Conservation (phyloP, 129 eudicot genomes). For the Flaveria trinervia region DNA sequence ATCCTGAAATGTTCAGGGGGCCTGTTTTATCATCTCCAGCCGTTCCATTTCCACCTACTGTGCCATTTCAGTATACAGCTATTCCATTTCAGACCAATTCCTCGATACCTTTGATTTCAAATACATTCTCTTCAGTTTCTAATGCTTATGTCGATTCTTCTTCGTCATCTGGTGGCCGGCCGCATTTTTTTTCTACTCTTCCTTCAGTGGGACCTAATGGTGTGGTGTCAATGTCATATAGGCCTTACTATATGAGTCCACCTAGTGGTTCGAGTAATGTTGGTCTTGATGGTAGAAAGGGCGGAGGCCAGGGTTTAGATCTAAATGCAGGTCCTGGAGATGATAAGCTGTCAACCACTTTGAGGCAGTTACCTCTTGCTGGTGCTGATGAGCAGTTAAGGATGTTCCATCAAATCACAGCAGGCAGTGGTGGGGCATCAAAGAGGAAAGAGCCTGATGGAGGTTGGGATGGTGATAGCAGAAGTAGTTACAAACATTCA, state of each 20-base stretch:
- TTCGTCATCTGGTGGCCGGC: constrained; percentile 57
- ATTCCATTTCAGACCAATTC: constrained; percentile 68
- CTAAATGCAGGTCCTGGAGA: constrained; percentile 85
- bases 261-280: constrained; percentile 55
- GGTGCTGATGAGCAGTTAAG: constrained; percentile 66
- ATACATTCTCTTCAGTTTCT: constrained; percentile 62
- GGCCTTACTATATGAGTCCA: constrained; percentile 56
- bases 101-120: constrained; percentile 59
- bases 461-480: constrained; percentile 69
- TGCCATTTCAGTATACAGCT: constrained; percentile 64
- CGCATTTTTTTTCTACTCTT: constrained; percentile 52
- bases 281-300: constrained; percentile 55
- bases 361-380: constrained; percentile 56
- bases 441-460: constrained; percentile 90
- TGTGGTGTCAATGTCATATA: constrained; percentile 54
- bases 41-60: constrained; percentile 48
- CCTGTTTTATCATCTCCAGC: constrained; percentile 85
- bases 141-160: constrained; percentile 55
- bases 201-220: constrained; percentile 58
- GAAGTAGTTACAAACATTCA: constrained; percentile 57
- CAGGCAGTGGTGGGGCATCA: constrained; percentile 49
- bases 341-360: constrained; percentile 44
- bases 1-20: constrained; percentile 55
- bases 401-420: constrained; percentile 45
- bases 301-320: constrained; percentile 77